These are phyloP conservation scores for Neurospora sp. DNA, from an alignment of 2,329 filamentous ascomycete genomes.

Conservation along the genomic window DNA sequence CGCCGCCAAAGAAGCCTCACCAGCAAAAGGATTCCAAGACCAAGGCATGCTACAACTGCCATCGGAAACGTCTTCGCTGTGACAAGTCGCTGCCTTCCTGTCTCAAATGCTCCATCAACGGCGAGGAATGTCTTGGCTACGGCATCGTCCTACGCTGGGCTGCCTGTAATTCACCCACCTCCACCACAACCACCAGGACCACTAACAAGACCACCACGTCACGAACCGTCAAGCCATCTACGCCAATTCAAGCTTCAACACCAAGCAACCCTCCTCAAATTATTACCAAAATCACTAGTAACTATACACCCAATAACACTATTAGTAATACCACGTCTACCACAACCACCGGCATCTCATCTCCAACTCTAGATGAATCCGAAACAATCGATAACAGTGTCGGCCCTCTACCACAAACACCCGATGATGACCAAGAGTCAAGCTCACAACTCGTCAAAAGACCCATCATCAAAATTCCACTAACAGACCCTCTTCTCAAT, in stretches of 20 bases:
- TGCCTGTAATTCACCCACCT: slow-evolving; percentile 16
- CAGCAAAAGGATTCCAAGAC: not conserved
- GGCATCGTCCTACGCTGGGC: slow-evolving; percentile 52
- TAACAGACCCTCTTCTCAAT: slow-evolving; percentile 42
- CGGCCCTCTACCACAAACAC: not conserved
- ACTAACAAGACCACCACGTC: not conserved
- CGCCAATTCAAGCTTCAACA: not conserved
- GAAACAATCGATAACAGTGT: not conserved
- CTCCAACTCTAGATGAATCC: not conserved
- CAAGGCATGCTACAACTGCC: slow-evolving; percentile 52
- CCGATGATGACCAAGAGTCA: not conserved
- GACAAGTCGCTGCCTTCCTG: slow-evolving; percentile 50
- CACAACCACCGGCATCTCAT: not conserved
- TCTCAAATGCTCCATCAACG: slow-evolving; percentile 46
- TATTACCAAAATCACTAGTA: not conserved
- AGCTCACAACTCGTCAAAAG: not conserved
- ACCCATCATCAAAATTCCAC: not conserved
- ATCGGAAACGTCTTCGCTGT: slow-evolving; percentile 49
- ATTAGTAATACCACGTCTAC: not conserved
- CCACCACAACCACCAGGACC: not conserved
- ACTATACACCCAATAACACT: not conserved
- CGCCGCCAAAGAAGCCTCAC: not conserved
- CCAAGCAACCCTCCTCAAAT: not conserved
- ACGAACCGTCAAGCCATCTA: not conserved
- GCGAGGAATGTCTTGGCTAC: slow-evolving; percentile 51